Percentiles rank a stretch among this genome's conserved stretches.
These are phyloP conservation scores for Phycomyces nitens DNA, from an alignment of 192 early-diverging fungal genomes.

Conservation along the genomic window DNA sequence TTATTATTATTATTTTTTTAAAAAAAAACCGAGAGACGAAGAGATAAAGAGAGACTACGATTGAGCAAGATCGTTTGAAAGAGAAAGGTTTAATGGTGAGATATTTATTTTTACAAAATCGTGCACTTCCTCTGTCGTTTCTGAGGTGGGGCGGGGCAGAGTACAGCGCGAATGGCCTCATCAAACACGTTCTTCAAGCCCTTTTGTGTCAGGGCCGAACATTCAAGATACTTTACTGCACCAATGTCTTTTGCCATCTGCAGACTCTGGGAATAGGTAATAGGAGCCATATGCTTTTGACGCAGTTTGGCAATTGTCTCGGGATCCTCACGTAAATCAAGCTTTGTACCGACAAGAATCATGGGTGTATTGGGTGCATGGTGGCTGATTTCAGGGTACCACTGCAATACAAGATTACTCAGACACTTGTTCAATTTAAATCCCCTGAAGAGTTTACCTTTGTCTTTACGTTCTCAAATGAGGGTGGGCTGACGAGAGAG, in stretches of 20 bases:
- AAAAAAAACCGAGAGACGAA: no score
- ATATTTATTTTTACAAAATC: slow-evolving; percentile 50
- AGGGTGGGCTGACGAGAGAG: slow-evolving; percentile 23
- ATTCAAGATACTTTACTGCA: slow-evolving; percentile 85
- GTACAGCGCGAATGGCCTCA: slow-evolving; percentile 84
- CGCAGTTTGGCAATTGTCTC: slow-evolving; percentile 76
- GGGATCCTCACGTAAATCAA: slow-evolving; percentile 85
- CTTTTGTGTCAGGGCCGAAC: slow-evolving; percentile 89
- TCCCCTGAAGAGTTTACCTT: slow-evolving; percentile 12
- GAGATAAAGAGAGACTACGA: neutral
- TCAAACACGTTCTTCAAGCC: slow-evolving; percentile 93
- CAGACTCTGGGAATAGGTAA: slow-evolving; percentile 73
- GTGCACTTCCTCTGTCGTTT: slow-evolving; percentile 62
- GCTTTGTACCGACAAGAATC: slow-evolving; percentile 88
- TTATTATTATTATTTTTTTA: no score
- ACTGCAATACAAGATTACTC: slow-evolving; percentile 41
- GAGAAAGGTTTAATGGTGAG: neutral
- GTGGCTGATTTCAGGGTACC: slow-evolving; percentile 85
- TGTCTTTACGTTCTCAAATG: slow-evolving; percentile 26
- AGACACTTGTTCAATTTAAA: slow-evolving; percentile 30
- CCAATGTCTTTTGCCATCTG: slow-evolving; percentile 75
- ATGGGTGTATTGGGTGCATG: slow-evolving; percentile 82
- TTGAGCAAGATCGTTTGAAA: no score
- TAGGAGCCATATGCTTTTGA: slow-evolving; percentile 75
- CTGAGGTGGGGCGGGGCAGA: slow-evolving; percentile 51